Evolutionary conservation across 176 grass and related monocot genomes (phyloP), one percentile per base, ranked within the genome.

Genomic region (Echinochloa phyllopogon): DNA sequence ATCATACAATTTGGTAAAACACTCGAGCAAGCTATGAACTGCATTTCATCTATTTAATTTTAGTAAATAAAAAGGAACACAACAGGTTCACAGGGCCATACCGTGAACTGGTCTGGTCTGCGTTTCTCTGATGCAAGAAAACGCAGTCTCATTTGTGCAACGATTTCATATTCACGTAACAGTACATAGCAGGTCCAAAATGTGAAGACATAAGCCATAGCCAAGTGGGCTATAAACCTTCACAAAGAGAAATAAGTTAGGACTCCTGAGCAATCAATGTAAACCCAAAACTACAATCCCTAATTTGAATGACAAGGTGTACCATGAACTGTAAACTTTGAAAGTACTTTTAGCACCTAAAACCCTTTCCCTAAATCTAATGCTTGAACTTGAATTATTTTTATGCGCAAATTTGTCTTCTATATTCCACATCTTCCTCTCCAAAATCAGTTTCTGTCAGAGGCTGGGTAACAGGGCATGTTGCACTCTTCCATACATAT

Each of bases 121-220:
- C 97, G 92, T 82, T 88, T 99, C 75, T 89, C 92, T 61, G 90
- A 91, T 80, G 97, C 90, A 88, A 99, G 90, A 83, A 99, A 99
- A 44, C 86, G 83, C 69, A 99, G 63, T 68, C 97, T 94, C 97
- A 99, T 99, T 51, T 65, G 84, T 84, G 88, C 90, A 24, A 99
- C 91, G 70, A 92, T 89, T 86, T 81, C 86, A 78, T 99, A 99
- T 66, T 99, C 97, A 65, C 64, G 91, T 48, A 90, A 74, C 27
- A 99, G 86, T 33, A 99, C 84, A 85, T 96, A 99, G 76, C 92
- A 99, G 29, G 94, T 96, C 97, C 97, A 99, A 92, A 92, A 99
- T 84, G 97, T 96, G 88, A 99, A 94, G 50, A 68, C 84, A 91
- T 99, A 99, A 76, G 90, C 88, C 94, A 99, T 92, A 40, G 48